phyloP scores from a whole-genome alignment of 345 rosid species.

The Raphanus raphanistrum region DNA sequence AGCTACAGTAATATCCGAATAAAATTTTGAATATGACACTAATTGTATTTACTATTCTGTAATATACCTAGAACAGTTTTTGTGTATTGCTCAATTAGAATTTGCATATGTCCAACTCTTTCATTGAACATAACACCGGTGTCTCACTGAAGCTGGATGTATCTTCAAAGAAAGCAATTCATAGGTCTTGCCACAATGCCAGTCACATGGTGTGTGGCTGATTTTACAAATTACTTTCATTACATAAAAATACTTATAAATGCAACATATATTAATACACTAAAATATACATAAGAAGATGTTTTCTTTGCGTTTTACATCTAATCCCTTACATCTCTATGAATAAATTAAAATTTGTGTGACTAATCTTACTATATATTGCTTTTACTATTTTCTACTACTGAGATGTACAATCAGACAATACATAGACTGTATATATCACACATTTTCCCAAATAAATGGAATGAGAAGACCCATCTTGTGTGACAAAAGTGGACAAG shows the following conservation, averaged over 20 bases:
- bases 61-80: not conserved
- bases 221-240: no score
- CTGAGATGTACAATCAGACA: not conserved
- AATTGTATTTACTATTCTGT: not conserved
- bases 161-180: no score
- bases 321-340: no score
- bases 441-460: slow-evolving; percentile 3
- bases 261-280: no score
- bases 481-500: slow-evolving; percentile 30
- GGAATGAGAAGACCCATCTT: slow-evolving; percentile 31
- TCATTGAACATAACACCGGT: no score
- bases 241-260: no score
- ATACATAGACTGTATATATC: not conserved
- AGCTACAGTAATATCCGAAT: not conserved
- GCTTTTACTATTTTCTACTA: not conserved
- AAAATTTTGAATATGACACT: not conserved
- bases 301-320: no score
- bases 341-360: not conserved
- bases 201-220: no score
- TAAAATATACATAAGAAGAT: no score
- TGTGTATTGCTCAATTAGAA: not conserved
- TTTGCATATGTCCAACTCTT: not conserved
- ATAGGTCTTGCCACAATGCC: no score
- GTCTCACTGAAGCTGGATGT: no score
- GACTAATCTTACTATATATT: not conserved